Conservation (phyloP, 441 rosid genomes). For the Macaranga tanarius region DNA sequence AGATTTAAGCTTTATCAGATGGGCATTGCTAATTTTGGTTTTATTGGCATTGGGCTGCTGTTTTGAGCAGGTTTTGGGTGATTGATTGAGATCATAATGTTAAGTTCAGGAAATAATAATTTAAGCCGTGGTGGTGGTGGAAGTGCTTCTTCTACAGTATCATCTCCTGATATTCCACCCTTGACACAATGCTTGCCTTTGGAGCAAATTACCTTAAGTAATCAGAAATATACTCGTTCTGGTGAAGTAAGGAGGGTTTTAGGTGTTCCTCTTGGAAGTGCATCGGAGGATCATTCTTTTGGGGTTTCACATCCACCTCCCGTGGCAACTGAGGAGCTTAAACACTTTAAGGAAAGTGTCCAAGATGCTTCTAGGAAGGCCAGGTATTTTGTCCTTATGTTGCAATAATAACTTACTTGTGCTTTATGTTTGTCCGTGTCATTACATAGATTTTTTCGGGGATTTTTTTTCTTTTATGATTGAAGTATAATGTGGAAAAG, state of each 20-base stretch:
- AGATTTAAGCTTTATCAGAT: background rate
- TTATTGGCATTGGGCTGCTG: constrained; percentile 1
- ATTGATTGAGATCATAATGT: constrained; percentile 41
- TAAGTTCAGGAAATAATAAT: constrained; percentile 53
- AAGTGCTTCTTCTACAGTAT: constrained; percentile 34
- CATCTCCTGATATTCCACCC: constrained; percentile 47
- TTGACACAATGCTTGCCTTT: constrained; percentile 40
- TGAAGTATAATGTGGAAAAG: background rate
- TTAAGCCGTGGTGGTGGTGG: constrained; percentile 54
- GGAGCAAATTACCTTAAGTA: constrained; percentile 56
- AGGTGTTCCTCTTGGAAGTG: constrained; percentile 43
- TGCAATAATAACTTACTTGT: background rate
- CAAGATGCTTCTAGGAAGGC: constrained; percentile 46
- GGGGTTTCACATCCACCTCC: constrained; percentile 46
- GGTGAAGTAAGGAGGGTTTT: constrained; percentile 53
- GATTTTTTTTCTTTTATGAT: constrained; percentile 7
- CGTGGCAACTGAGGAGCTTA: constrained; percentile 51
- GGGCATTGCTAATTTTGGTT: constrained; percentile 6
- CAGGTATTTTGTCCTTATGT: constrained; percentile 35
- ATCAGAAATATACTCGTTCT: constrained; percentile 35
- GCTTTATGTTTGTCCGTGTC: background rate
- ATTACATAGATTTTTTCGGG: background rate
- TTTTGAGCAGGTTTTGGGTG: constrained; percentile 28
- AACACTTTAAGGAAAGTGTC: constrained; percentile 48
- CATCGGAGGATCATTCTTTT: constrained; percentile 43